These are phyloP conservation scores for Alternaria sp. DNA, from an alignment of 2,329 filamentous ascomycete species.

Conservation along the genomic window DNA sequence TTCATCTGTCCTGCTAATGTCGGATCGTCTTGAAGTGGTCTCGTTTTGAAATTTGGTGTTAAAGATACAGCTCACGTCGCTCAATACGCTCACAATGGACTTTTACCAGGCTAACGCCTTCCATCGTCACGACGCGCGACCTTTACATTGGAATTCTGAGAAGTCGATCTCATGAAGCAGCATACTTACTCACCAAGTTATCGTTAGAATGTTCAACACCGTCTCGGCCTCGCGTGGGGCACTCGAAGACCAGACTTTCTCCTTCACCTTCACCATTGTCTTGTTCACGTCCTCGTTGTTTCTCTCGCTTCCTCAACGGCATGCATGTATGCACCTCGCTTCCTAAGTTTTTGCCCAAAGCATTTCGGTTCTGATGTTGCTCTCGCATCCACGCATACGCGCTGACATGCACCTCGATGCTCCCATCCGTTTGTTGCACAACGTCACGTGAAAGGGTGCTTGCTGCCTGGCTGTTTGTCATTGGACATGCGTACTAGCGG, in stretches of 20 bases:
- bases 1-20: not conserved
- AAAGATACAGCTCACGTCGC: not conserved
- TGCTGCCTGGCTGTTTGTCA: constrained; percentile 14
- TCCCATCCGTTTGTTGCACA: not conserved
- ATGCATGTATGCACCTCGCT: not conserved
- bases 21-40: not conserved
- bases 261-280: constrained; percentile 3
- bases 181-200: not conserved
- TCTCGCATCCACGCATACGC: not conserved
- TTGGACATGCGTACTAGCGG: constrained; percentile 4
- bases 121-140: not conserved
- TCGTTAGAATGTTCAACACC: not conserved
- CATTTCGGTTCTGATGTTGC: not conserved
- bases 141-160: not conserved
- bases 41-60: not conserved
- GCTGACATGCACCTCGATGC: constrained; percentile 1
- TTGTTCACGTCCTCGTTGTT: not conserved
- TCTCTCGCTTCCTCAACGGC: not conserved
- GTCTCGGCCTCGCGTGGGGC: not conserved
- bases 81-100: not conserved
- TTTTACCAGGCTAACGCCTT: not conserved
- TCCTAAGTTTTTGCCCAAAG: not conserved
- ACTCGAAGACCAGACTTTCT: not conserved
- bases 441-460: constrained; percentile 14
- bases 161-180: not conserved